Percentiles rank a stretch among this genome's conserved stretches.
These are phyloP conservation scores for Cinnamomum micranthum DNA, from an alignment of 164 flowering plant genomes.

Conservation along the genomic window DNA sequence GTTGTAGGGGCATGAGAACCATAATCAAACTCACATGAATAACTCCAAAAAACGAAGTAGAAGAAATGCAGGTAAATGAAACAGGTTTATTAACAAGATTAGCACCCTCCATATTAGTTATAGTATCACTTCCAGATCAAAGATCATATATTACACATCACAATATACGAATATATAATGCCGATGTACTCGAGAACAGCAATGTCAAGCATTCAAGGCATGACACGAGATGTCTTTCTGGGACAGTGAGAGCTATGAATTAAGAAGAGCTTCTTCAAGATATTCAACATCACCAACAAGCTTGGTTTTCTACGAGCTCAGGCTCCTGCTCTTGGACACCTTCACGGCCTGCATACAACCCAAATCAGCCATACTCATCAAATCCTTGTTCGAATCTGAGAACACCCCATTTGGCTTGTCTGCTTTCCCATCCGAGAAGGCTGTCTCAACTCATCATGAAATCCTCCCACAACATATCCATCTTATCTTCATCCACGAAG, in stretches of 20 bases:
- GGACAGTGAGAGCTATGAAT: constrained; percentile 28
- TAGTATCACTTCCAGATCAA: not conserved
- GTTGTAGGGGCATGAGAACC: not conserved
- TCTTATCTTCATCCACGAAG: constrained; percentile 41
- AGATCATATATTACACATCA: not conserved
- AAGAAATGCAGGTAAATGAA: not conserved
- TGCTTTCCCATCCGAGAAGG: constrained; percentile 7
- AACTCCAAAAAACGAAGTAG: not conserved
- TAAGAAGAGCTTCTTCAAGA: constrained; percentile 53
- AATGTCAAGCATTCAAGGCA: not conserved
- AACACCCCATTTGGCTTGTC: not conserved
- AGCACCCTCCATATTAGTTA: not conserved
- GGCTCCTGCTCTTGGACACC: constrained; percentile 24
- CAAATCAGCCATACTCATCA: constrained; percentile 7
- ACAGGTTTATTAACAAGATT: not conserved
- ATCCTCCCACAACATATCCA: constrained; percentile 72
- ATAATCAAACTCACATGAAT: not conserved
- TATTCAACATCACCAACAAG: constrained; percentile 35
- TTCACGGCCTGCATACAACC: constrained; percentile 26
- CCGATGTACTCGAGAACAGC: not conserved
- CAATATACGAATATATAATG: not conserved
- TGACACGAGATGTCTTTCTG: constrained; percentile 11
- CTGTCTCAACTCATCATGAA: constrained; percentile 41
- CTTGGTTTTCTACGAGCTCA: constrained; percentile 28
- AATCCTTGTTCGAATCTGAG: not conserved